Evolutionary conservation across 1,139 yeast genomes (phyloP).

Genomic region (Hansenula sp.): DNA sequence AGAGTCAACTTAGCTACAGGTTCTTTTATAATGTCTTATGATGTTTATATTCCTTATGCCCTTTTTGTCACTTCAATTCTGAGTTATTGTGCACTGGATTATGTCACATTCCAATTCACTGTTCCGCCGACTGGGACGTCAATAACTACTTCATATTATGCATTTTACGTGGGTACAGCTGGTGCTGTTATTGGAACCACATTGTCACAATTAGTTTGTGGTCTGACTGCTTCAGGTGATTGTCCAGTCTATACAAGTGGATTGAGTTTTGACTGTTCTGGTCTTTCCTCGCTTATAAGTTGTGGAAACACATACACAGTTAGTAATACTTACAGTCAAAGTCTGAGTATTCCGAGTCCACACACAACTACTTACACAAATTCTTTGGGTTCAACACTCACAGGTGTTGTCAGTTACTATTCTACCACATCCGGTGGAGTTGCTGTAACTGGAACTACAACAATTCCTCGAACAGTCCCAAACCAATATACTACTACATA

Average conservation of each 20-base stretch:
- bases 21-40: conserved; percentile 9
- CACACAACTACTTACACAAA: neutral
- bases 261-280: neutral
- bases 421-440: neutral
- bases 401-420: neutral
- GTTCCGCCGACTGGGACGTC: neutral
- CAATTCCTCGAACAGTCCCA: neutral
- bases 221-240: neutral
- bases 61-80: conserved; percentile 3
- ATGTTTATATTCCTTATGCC: neutral
- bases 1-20: conserved; percentile 13
- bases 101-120: conserved; percentile 10
- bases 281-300: neutral
- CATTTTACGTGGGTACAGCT: conserved; percentile 10
- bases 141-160: conserved; percentile 6
- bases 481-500: neutral
- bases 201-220: neutral
- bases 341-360: conserved; percentile 2
- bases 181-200: conserved; percentile 1
- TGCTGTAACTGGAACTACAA: neutral
- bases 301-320: neutral
- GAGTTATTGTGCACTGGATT: conserved; percentile 10
- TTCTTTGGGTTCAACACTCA: neutral
- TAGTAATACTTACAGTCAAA: neutral
- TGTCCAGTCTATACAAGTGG: conserved; percentile 5